These are phyloP conservation scores for Lagerstroemia speciosa DNA, from an alignment of 345 rosid species.

Conservation along the genomic window DNA sequence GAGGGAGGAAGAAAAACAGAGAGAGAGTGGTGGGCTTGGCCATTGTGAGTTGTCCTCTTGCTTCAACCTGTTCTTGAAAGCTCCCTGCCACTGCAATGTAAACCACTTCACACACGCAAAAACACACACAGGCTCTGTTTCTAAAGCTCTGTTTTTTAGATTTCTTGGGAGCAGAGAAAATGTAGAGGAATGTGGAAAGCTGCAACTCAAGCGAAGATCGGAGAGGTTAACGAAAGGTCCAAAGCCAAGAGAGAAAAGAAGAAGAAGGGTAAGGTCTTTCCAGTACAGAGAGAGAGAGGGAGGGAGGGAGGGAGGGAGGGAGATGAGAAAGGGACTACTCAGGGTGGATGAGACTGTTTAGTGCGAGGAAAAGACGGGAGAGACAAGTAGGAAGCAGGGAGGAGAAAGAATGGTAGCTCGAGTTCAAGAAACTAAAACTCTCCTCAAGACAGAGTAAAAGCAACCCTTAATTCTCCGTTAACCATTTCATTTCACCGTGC, in stretches of 20 bases:
- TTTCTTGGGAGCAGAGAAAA: neutral
- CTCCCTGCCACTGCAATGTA: neutral
- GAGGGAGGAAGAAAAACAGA: slow-evolving; percentile 14
- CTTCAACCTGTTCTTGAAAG: neutral
- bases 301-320: slow-evolving; percentile 7
- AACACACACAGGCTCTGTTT: neutral
- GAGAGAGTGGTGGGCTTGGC: neutral
- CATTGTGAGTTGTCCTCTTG: neutral
- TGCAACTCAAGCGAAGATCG: neutral
- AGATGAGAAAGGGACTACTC: neutral
- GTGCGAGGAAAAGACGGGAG: neutral
- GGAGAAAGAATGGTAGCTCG: slow-evolving; percentile 14
- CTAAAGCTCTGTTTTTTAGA: neutral
- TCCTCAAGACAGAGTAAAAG: too few relatives aligned
- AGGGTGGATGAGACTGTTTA: neutral
- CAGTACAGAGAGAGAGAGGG: neutral
- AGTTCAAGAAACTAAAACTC: neutral
- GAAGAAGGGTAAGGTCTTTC: neutral
- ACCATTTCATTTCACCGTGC: neutral
- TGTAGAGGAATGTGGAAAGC: neutral
- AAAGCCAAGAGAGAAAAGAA: neutral
- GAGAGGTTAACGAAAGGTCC: neutral
- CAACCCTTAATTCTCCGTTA: too few relatives aligned
- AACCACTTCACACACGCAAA: neutral
- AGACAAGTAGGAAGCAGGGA: neutral